Percentiles rank a stretch among this genome's conserved stretches.
Conservation (phyloP, 768 basidiomycete genomes). For the Naganishia vishniacii region DNA sequence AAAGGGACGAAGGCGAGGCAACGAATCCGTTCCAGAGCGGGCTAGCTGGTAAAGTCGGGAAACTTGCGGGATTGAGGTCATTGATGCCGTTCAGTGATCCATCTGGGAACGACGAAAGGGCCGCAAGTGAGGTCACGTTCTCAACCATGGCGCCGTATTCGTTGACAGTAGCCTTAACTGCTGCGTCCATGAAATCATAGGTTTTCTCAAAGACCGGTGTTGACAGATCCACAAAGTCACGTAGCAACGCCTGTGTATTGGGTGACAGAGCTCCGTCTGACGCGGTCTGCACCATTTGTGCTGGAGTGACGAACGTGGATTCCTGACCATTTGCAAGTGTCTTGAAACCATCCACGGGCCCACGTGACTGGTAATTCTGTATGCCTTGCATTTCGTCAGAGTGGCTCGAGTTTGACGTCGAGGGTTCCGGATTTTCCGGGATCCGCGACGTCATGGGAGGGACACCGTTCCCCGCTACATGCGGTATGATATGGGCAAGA, state of each 20-base stretch:
- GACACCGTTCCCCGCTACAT: too few species aligned
- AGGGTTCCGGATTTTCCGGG: too few species aligned
- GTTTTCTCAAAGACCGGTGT: conserved; percentile 6
- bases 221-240: conserved; percentile 12
- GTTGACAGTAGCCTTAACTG: not conserved
- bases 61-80: not conserved
- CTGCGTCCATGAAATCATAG: not conserved
- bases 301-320: not conserved
- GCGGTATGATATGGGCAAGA: too few species aligned
- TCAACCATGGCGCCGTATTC: not conserved
- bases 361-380: too few species aligned
- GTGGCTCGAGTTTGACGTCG: too few species aligned
- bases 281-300: too few species aligned
- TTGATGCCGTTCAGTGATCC: too few species aligned
- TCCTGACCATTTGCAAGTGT: too few species aligned
- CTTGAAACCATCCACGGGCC: not conserved
- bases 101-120: too few species aligned
- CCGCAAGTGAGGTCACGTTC: too few species aligned
- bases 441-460: too few species aligned
- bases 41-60: not conserved
- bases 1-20: not conserved
- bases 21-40: not conserved
- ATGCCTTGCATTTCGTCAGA: too few species aligned
- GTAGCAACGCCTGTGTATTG: conserved; percentile 3
- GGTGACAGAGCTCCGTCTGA: not conserved